These are phyloP conservation scores for Avena insularis DNA, from an alignment of 176 grass and related monocot species.

Conservation along the genomic window DNA sequence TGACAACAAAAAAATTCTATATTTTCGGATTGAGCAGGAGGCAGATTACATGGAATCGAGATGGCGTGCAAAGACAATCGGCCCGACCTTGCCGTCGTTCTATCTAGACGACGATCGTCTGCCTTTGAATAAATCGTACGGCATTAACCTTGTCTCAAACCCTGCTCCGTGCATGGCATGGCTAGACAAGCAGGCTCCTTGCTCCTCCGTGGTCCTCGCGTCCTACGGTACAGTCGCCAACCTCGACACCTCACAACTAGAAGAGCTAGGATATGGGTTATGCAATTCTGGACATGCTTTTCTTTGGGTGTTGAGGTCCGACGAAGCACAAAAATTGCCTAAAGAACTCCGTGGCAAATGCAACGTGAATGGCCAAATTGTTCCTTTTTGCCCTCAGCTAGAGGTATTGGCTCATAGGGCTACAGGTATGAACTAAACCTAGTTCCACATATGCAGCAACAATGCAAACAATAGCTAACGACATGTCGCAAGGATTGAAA, in stretches of 20 bases:
- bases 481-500: neutral
- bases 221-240: conserved; percentile 44
- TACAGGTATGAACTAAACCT: neutral
- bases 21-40: conserved; percentile 22
- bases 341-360: neutral
- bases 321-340: conserved; percentile 3
- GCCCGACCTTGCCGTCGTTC: conserved; percentile 37
- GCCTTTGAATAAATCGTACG: conserved; percentile 36
- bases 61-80: conserved; percentile 36
- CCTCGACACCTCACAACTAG: neutral
- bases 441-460: neutral
- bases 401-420: conserved; percentile 41
- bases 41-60: conserved; percentile 10
- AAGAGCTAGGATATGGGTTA: conserved; percentile 32
- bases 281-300: neutral
- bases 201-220: conserved; percentile 36
- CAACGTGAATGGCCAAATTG: neutral
- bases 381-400: conserved; percentile 32
- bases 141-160: conserved; percentile 13
- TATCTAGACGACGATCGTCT: conserved; percentile 30
- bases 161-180: neutral
- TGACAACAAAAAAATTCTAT: neutral
- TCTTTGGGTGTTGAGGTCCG: conserved; percentile 34
- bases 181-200: conserved; percentile 11
- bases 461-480: neutral